These are phyloP conservation scores for Dioscorea zingiberensis DNA, from an alignment of 106 monocot species.

Conservation along the genomic window DNA sequence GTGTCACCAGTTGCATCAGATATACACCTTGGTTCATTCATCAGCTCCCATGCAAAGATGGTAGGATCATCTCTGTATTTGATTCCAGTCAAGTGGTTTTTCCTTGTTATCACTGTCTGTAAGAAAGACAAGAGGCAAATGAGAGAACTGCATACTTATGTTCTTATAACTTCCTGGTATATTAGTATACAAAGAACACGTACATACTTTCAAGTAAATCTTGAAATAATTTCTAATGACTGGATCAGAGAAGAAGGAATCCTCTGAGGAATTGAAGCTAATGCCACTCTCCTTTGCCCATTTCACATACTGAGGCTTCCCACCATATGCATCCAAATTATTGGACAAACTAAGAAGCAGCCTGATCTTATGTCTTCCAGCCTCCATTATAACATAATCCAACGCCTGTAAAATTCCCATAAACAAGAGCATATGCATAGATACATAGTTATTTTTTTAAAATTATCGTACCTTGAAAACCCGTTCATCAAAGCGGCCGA, in stretches of 20 bases:
- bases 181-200: too few species aligned
- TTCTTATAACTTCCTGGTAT: background rate
- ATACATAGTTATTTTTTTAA: background rate
- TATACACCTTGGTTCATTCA: slow-evolving; percentile 80
- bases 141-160: background rate
- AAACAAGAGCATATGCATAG: background rate
- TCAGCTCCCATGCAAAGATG: slow-evolving; percentile 95
- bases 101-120: slow-evolving; percentile 79
- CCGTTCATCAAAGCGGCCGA: slow-evolving; percentile 71
- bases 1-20: slow-evolving; percentile 81
- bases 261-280: slow-evolving; percentile 61
- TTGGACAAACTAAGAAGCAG: slow-evolving; percentile 58
- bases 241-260: slow-evolving; percentile 90
- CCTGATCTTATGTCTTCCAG: slow-evolving; percentile 39
- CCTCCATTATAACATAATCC: slow-evolving; percentile 51
- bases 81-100: slow-evolving; percentile 82
- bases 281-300: slow-evolving; percentile 95
- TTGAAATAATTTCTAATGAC: slow-evolving; percentile 84
- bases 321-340: slow-evolving; percentile 61
- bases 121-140: slow-evolving; percentile 1
- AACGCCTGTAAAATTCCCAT: background rate
- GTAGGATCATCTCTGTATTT: slow-evolving; percentile 94
- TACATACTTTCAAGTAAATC: slow-evolving; percentile 63
- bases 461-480: slow-evolving; percentile 64
- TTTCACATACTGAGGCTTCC: slow-evolving; percentile 79